Percentiles rank a stretch among this genome's conserved stretches.
phyloP scores from a whole-genome alignment of 2,329 filamentous ascomycete genomes.

The Aspergillus awamori region DNA sequence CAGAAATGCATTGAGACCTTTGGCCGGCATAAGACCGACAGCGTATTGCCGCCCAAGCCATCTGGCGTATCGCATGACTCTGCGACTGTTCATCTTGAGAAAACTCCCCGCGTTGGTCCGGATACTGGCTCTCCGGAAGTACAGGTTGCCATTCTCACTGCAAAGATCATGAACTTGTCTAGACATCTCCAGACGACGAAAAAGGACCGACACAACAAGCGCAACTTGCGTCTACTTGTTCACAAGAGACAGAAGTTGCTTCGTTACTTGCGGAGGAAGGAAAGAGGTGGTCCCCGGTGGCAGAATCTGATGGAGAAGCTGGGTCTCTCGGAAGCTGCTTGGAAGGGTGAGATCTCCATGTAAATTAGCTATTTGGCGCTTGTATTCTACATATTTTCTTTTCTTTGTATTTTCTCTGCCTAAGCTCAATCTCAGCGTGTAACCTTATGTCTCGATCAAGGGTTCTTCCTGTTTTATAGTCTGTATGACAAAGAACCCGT shows the following conservation, averaged over 20 bases:
- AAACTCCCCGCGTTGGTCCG: slow-evolving; percentile 73
- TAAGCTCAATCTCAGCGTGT: slow-evolving; percentile 21
- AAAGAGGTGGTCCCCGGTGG: slow-evolving; percentile 89
- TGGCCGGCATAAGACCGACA: slow-evolving; percentile 87
- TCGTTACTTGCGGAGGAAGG: slow-evolving; percentile 82
- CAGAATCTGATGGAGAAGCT: slow-evolving; percentile 80
- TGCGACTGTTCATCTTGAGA: slow-evolving; percentile 40
- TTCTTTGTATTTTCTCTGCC: slow-evolving; percentile 9
- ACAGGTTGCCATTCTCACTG: slow-evolving; percentile 93
- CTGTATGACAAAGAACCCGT: neutral
- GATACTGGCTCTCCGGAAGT: slow-evolving; percentile 97
- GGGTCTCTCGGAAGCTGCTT: slow-evolving; percentile 83
- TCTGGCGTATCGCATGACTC: slow-evolving; percentile 48
- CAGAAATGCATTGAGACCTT: slow-evolving; percentile 83
- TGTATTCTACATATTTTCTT: slow-evolving; percentile 18
- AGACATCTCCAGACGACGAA: slow-evolving; percentile 70
- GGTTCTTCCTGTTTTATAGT: neutral
- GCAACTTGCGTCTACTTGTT: slow-evolving; percentile 80
- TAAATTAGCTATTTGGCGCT: slow-evolving; percentile 43
- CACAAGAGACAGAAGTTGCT: slow-evolving; percentile 88
- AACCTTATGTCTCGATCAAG: slow-evolving; percentile 14
- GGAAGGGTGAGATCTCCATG: slow-evolving; percentile 84
- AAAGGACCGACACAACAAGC: slow-evolving; percentile 92
- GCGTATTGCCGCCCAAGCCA: slow-evolving; percentile 63
- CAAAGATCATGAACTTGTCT: slow-evolving; percentile 84